These are phyloP conservation scores for Rubroboletus pulcherrimus DNA, from an alignment of 768 basidiomycete species.

Conservation along the genomic window DNA sequence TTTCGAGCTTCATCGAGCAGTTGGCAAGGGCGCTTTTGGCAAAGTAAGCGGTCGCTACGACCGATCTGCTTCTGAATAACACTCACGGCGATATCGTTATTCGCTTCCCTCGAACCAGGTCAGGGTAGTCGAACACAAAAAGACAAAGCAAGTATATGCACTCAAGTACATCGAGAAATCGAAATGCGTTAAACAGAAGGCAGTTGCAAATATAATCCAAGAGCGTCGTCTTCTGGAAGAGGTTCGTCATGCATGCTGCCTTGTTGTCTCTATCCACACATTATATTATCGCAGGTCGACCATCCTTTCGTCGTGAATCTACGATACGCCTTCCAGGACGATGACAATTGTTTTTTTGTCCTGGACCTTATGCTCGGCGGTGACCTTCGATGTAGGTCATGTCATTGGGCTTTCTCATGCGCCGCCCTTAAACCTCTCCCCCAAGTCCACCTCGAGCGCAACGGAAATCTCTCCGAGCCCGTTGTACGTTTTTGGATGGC, in stretches of 20 bases:
- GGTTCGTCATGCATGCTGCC: slow-evolving; percentile 40
- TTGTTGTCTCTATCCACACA: slow-evolving; percentile 8
- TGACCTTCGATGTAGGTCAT: slow-evolving; percentile 78
- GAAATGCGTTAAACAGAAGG: slow-evolving; percentile 85
- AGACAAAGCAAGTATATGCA: slow-evolving; percentile 86
- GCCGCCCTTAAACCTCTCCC: neutral
- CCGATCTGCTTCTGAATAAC: slow-evolving; percentile 1
- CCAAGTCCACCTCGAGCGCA: slow-evolving; percentile 81
- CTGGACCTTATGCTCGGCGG: slow-evolving; percentile 96
- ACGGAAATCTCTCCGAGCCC: slow-evolving; percentile 60
- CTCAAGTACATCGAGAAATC: slow-evolving; percentile 99
- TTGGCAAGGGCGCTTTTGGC: slow-evolving; percentile 97
- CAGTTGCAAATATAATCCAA: slow-evolving; percentile 90
- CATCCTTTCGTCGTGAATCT: slow-evolving; percentile 88
- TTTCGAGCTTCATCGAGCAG: slow-evolving; percentile 92
- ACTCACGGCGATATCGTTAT: neutral
- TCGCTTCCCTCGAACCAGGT: slow-evolving; percentile 49
- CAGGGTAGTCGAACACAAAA: slow-evolving; percentile 95
- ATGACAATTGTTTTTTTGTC: slow-evolving; percentile 97
- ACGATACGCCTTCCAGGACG: slow-evolving; percentile 96
- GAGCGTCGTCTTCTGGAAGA: slow-evolving; percentile 91
- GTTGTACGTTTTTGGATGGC: slow-evolving; percentile 85
- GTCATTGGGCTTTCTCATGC: neutral
- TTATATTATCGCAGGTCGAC: slow-evolving; percentile 55
- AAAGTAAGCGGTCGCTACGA: slow-evolving; percentile 54